Evolutionary conservation across 441 rosid genomes (phyloP).

Genomic region (Melastoma candidum): DNA sequence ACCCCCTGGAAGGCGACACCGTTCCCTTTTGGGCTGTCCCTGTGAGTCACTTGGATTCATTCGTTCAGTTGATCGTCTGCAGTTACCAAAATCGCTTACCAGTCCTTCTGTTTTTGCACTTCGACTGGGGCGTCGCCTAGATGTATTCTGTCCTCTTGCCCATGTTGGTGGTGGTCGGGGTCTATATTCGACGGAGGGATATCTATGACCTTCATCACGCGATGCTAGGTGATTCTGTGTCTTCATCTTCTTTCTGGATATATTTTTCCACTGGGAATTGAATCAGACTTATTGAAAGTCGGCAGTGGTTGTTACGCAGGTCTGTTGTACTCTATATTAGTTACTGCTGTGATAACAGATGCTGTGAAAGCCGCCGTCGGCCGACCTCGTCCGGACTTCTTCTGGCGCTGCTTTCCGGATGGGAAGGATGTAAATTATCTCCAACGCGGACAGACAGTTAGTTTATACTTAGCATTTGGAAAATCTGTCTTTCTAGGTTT

Average conservation of each 20-base stretch:
- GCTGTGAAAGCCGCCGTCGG: constrained; percentile 9
- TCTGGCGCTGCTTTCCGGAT: constrained; percentile 14
- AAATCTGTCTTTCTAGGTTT: neutral
- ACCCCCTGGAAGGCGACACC: constrained; percentile 8
- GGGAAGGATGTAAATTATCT: constrained; percentile 5
- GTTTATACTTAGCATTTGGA: too few relatives aligned
- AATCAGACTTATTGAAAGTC: neutral
- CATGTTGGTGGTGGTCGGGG: neutral
- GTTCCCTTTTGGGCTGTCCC: constrained; percentile 15
- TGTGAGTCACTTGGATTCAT: neutral
- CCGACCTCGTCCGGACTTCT: constrained; percentile 13
- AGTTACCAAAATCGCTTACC: neutral
- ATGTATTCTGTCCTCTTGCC: constrained; percentile 1
- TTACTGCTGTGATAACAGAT: too few relatives aligned
- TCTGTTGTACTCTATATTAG: constrained; percentile 1
- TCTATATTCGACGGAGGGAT: constrained; percentile 7
- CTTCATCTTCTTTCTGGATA: neutral
- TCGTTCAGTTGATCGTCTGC: neutral
- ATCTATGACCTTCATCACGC: constrained; percentile 14
- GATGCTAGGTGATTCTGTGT: constrained; percentile 7
- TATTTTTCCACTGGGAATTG: neutral
- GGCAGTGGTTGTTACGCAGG: neutral
- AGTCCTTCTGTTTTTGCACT: neutral
- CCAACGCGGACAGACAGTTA: too few relatives aligned
- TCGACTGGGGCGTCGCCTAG: neutral